Base-by-base conservation (phyloP, 176 grass and related monocot species). In the Lolium rigidum region DNA sequence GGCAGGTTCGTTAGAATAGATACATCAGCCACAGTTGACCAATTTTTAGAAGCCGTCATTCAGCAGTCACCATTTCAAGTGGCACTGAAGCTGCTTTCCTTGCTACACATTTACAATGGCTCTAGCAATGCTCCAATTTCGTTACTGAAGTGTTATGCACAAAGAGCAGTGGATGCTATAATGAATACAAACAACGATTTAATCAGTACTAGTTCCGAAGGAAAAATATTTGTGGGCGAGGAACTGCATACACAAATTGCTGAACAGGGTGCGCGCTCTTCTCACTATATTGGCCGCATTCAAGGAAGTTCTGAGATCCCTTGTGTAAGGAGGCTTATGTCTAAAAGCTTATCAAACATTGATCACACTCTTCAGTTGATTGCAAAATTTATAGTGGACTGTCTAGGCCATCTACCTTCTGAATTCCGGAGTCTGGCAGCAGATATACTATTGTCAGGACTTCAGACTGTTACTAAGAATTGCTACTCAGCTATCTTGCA, bases 111-210 rank as follows among this genome's bases (percentile, higher is more conserved):
- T 78, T 91, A 98, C 50, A 81, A 89, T 78, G 89, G 95, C 64
- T 91, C 95, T 63, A 87, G 50, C 9, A 91, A 83, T 82, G 84
- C 75, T 77, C 95, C 95, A 65, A 66, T 90, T 63, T 88, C 92
- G 80, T 92, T 98, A 81, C 89, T 98, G 49, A 95, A 98, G 77
- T 91, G 93, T 82, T 98, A 98, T 90, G 87, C 93, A 76, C 76
- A 95, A 77, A 78, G 51, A 76, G 92, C 89, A 84, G 77, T 91
- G 72, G 86, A 61, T 82, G 79, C 86, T 70, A 88, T 93, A 80
- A 73, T 98, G 66, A 82, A 86, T 71, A 89, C 80, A 41, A 87
- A 66, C 54, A 83, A 62, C 72, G 83, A 97, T 90, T 87, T 38
- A 68, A 35, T 25, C 44, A 83, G 87, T 49, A n/a, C 58, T 41